Conservation (phyloP, 768 basidiomycete genomes). For the Amanita molliuscula region DNA sequence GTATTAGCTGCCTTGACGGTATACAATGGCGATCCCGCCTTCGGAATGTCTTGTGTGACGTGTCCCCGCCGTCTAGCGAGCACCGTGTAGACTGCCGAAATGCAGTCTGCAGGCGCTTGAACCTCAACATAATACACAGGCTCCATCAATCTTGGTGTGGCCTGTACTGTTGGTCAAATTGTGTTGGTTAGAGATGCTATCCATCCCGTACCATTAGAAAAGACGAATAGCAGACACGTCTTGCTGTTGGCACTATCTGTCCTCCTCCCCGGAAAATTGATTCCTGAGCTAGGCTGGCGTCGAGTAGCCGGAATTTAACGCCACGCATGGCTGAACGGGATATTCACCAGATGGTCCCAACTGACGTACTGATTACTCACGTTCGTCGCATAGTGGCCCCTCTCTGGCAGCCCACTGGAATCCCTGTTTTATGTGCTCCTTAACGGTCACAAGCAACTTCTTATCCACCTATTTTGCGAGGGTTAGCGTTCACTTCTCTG, state of each 20-base stretch:
- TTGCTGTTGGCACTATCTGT: slow-evolving; percentile 97
- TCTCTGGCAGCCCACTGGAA: slow-evolving; percentile 99
- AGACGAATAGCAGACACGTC: slow-evolving; percentile 97
- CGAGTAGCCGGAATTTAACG: slow-evolving; percentile 94
- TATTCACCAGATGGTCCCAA: background rate
- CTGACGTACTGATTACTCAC: slow-evolving; percentile 42
- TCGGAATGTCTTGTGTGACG: slow-evolving; percentile 96
- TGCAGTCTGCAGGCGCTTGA: slow-evolving; percentile 98
- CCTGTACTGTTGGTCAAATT: slow-evolving; percentile 34
- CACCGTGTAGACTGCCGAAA: slow-evolving; percentile 97
- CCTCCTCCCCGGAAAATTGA: slow-evolving; percentile 98
- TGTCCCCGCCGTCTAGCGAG: slow-evolving; percentile 98
- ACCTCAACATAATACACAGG: slow-evolving; percentile 99
- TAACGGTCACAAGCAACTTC: slow-evolving; percentile 80
- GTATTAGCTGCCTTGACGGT: slow-evolving; percentile 97
- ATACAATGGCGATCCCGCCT: slow-evolving; percentile 95
- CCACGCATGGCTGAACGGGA: slow-evolving; percentile 79
- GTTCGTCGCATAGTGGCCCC: slow-evolving; percentile 96
- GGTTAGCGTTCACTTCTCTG: background rate
- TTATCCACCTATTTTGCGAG: slow-evolving; percentile 65
- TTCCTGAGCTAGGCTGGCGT: slow-evolving; percentile 86
- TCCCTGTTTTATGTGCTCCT: slow-evolving; percentile 95
- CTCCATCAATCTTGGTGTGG: slow-evolving; percentile 91
- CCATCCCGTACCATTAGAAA: slow-evolving; percentile 80
- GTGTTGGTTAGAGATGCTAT: slow-evolving; percentile 1